Conservation (phyloP, 2,329 filamentous ascomycete genomes). For the Metarhizium anisopliae region DNA sequence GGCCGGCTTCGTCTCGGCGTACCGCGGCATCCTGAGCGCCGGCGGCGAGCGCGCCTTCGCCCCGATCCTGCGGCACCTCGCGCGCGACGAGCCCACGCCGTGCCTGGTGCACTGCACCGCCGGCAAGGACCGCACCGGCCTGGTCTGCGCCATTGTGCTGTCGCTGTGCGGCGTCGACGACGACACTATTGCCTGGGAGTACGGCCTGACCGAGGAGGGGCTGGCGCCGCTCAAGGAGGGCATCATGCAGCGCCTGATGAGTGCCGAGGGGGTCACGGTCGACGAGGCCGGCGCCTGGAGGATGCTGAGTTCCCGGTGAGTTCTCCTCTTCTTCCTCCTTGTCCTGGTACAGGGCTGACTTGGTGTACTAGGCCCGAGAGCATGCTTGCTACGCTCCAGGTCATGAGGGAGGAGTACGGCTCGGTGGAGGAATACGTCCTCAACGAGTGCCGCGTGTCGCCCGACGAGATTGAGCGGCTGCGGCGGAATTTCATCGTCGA, state of each 20-base stretch:
- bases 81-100: slow-evolving; percentile 32
- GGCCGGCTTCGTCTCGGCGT: slow-evolving; percentile 55
- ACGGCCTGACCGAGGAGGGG: slow-evolving; percentile 56
- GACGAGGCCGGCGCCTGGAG: slow-evolving; percentile 34
- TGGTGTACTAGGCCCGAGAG: slow-evolving; percentile 29
- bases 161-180: slow-evolving; percentile 53
- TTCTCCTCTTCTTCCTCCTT: background rate
- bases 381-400: slow-evolving; percentile 40
- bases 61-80: slow-evolving; percentile 46
- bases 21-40: slow-evolving; percentile 48
- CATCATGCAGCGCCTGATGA: slow-evolving; percentile 40
- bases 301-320: slow-evolving; percentile 36
- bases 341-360: background rate
- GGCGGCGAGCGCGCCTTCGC: slow-evolving; percentile 40
- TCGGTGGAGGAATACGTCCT: slow-evolving; percentile 55
- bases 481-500: slow-evolving; percentile 38
- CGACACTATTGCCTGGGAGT: slow-evolving; percentile 55
- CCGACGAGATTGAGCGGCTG: slow-evolving; percentile 44
- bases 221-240: slow-evolving; percentile 42
- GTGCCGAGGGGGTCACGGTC: slow-evolving; percentile 38
- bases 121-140: slow-evolving; percentile 69
- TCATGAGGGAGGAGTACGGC: slow-evolving; percentile 52
- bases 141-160: slow-evolving; percentile 58
- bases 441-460: slow-evolving; percentile 46
- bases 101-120: slow-evolving; percentile 66